phyloP scores from a whole-genome alignment of 2,329 filamentous ascomycete genomes.

The Thermomyces lanuginosus region DNA sequence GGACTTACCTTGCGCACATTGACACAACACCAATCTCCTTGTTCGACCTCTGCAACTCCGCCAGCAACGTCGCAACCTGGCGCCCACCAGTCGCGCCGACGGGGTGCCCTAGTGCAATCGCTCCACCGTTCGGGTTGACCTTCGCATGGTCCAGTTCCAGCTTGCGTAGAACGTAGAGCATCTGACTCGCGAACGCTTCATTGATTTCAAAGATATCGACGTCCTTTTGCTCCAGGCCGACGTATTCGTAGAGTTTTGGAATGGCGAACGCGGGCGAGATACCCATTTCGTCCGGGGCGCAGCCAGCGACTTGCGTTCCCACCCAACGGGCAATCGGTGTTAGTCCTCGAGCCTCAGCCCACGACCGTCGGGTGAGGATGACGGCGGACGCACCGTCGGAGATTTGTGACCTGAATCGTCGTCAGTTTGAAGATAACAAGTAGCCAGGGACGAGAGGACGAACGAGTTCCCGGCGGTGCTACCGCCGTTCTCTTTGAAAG shows the following conservation, averaged over 20 bases:
- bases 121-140: conserved; percentile 82
- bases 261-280: conserved; percentile 45
- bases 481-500: conserved; percentile 64
- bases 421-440: background rate
- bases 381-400: conserved; percentile 51
- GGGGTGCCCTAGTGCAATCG: conserved; percentile 77
- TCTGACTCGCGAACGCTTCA: conserved; percentile 92
- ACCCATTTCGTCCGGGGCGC: conserved; percentile 86
- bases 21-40: conserved; percentile 79
- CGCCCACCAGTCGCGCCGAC: conserved; percentile 71
- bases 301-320: conserved; percentile 69
- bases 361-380: conserved; percentile 80
- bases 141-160: conserved; percentile 41
- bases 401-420: conserved; percentile 11
- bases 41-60: conserved; percentile 60
- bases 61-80: conserved; percentile 79
- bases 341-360: conserved; percentile 62
- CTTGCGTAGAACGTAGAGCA: conserved; percentile 71
- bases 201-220: conserved; percentile 83
- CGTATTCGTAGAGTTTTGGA: conserved; percentile 61
- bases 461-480: conserved; percentile 48
- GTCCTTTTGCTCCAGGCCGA: conserved; percentile 58
- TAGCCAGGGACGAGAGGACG: background rate
- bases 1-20: conserved; percentile 63
- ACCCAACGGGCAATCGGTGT: conserved; percentile 85